A percentile compares a stretch with the other conserved stretches of the same genome.
Conservation (phyloP, 1,284 basidiomycete genomes). For the Ceraceosorus bombacis region DNA sequence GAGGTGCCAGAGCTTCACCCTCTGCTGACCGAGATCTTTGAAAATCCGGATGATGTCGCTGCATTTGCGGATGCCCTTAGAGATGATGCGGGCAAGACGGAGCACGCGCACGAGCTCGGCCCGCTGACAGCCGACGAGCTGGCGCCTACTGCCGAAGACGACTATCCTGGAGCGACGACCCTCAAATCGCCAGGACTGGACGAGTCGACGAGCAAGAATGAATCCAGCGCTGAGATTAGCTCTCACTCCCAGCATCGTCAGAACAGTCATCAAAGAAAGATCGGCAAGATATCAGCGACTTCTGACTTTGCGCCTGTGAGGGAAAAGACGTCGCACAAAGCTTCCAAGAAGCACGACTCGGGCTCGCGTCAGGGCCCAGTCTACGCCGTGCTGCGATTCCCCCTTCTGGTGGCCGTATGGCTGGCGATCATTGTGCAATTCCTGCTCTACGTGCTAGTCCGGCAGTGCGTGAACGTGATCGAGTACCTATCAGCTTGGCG, state of each 20-base stretch:
- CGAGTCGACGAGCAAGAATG: too few species aligned
- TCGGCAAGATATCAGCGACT: constrained; percentile 12
- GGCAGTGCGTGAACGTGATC: constrained; percentile 65
- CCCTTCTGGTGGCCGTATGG: constrained; percentile 63
- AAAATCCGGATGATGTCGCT: constrained; percentile 26
- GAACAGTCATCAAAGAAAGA: neutral
- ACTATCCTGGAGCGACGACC: constrained; percentile 1
- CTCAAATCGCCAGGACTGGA: neutral
- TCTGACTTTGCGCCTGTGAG: constrained; percentile 42
- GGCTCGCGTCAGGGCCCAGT: constrained; percentile 38
- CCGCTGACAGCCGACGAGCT: constrained; percentile 1
- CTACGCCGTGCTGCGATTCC: constrained; percentile 37
- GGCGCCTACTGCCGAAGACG: neutral
- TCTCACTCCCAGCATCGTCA: neutral
- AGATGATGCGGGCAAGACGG: constrained; percentile 34
- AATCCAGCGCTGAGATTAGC: too few species aligned
- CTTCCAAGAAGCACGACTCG: constrained; percentile 14
- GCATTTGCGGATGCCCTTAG: constrained; percentile 36
- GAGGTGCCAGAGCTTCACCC: constrained; percentile 20
- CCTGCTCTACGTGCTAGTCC: constrained; percentile 68
- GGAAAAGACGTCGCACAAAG: constrained; percentile 23
- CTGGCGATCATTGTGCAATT: constrained; percentile 79
- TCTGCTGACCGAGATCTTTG: constrained; percentile 29
- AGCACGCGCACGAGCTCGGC: constrained; percentile 7
- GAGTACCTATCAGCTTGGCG: constrained; percentile 58